Percentiles rank a stretch among this genome's conserved stretches.
These are phyloP conservation scores for Yamadazyma friedrichii DNA, from an alignment of 1,139 yeast genomes.

Conservation along the genomic window DNA sequence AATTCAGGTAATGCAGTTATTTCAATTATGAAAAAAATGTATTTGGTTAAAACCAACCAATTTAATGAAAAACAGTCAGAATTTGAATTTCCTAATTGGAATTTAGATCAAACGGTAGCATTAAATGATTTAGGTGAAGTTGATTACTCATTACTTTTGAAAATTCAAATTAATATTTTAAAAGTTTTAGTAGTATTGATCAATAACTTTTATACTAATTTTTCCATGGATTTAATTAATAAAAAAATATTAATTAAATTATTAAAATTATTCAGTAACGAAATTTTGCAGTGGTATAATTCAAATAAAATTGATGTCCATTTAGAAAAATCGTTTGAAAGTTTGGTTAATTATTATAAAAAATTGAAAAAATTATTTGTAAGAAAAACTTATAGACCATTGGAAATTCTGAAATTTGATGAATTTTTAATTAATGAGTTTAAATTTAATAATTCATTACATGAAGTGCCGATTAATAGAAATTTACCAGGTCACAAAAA, in stretches of 20 bases:
- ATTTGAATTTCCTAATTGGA: constrained; percentile 55
- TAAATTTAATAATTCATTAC: constrained; percentile 40
- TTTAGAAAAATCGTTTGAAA: constrained; percentile 45
- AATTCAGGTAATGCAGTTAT: constrained; percentile 50
- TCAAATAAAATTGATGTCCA: constrained; percentile 42
- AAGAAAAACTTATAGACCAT: constrained; percentile 76
- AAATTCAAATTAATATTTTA: constrained; percentile 79
- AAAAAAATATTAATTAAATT: constrained; percentile 64
- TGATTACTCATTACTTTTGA: constrained; percentile 56
- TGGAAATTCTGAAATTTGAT: constrained; percentile 40
- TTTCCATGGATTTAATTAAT: constrained; percentile 65
- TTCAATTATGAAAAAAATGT: constrained; percentile 40
- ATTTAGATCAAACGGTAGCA: constrained; percentile 34
- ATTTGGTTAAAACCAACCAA: constrained; percentile 14
- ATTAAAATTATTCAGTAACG: constrained; percentile 67
- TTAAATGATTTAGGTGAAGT: constrained; percentile 43
- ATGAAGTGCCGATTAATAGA: constrained; percentile 49
- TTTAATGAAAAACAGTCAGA: constrained; percentile 9
- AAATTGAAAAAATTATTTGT: constrained; percentile 72
- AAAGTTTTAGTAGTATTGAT: constrained; percentile 75
- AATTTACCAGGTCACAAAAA: constrained; percentile 49
- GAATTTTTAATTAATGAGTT: constrained; percentile 38
- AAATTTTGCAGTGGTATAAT: constrained; percentile 69
- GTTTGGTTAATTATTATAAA: constrained; percentile 59
- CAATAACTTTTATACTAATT: constrained; percentile 71